phyloP scores from a whole-genome alignment of 305 asterid species.

The Andrographis paniculata region DNA sequence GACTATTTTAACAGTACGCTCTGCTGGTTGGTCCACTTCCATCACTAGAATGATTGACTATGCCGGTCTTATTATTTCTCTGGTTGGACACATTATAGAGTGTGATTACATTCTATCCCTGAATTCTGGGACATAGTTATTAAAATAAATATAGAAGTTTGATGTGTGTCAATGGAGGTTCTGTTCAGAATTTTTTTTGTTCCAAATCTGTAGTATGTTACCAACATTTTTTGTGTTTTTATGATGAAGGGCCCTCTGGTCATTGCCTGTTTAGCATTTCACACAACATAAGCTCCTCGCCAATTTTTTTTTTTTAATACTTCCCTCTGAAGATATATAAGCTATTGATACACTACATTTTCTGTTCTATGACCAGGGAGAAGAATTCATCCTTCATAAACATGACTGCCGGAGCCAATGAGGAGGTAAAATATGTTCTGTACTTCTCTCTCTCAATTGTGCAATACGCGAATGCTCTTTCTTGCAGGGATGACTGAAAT shows the following conservation, averaged over 20 bases:
- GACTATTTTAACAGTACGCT: no score
- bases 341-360: constrained; percentile 7
- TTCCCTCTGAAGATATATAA: constrained; percentile 5
- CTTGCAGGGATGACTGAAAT: constrained; percentile 8
- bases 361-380: constrained; percentile 38
- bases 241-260: neutral
- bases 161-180: no score
- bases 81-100: no score
- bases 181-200: no score
- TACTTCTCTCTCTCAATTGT: constrained; percentile 16
- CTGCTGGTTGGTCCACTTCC: no score
- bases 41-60: no score
- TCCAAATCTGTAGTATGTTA: no score
- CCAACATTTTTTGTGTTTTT: constrained; percentile 3
- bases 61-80: no score
- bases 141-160: no score
- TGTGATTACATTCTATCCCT: no score
- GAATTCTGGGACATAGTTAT: no score
- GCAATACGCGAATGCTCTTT: constrained; percentile 8
- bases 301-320: constrained; percentile 4
- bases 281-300: constrained; percentile 4
- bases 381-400: constrained; percentile 43
- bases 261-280: neutral
- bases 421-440: constrained; percentile 42
- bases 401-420: constrained; percentile 72